A percentile compares a stretch with the other conserved stretches of the same genome.
Evolutionary conservation across 441 rosid genomes (phyloP).

Genomic region (Jatropha multifida): DNA sequence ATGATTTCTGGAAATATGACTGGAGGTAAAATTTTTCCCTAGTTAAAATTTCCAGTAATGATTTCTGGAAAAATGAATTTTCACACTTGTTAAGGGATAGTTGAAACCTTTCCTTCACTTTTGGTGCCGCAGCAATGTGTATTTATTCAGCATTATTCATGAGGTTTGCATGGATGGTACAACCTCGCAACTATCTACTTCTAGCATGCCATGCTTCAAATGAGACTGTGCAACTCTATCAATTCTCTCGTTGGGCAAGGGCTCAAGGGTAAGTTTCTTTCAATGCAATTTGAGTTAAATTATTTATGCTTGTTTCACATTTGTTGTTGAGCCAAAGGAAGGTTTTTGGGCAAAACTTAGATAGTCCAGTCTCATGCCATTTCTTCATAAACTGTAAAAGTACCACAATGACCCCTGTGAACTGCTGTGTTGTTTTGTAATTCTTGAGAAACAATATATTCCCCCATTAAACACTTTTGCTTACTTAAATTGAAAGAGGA

Average conservation of each 20-base stretch:
- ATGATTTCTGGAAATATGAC: constrained; percentile 97
- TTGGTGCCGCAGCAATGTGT: constrained; percentile 68
- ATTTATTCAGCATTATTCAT: constrained; percentile 76
- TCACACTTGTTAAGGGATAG: neutral
- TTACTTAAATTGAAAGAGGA: neutral
- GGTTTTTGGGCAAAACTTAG: neutral
- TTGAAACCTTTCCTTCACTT: constrained; percentile 7
- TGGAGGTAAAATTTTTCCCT: constrained; percentile 39
- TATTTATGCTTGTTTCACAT: neutral
- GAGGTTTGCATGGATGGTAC: constrained; percentile 99
- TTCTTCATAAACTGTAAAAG: neutral
- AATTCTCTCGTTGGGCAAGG: constrained; percentile 82
- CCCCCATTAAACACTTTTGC: neutral
- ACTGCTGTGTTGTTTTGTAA: neutral
- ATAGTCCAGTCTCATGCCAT: neutral
- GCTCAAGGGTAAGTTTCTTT: constrained; percentile 70
- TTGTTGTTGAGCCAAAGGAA: neutral
- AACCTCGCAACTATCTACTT: constrained; percentile 89
- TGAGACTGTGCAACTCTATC: constrained; percentile 93
- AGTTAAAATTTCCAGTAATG: no score
- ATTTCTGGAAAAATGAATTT: neutral
- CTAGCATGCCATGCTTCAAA: constrained; percentile 92
- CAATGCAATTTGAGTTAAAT: neutral
- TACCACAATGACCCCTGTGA: neutral
- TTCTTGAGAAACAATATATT: neutral